A percentile compares a stretch with the other conserved stretches of the same genome.
phyloP scores from a whole-genome alignment of 495 filamentous ascomycete species.

The Podospora sp. region DNA sequence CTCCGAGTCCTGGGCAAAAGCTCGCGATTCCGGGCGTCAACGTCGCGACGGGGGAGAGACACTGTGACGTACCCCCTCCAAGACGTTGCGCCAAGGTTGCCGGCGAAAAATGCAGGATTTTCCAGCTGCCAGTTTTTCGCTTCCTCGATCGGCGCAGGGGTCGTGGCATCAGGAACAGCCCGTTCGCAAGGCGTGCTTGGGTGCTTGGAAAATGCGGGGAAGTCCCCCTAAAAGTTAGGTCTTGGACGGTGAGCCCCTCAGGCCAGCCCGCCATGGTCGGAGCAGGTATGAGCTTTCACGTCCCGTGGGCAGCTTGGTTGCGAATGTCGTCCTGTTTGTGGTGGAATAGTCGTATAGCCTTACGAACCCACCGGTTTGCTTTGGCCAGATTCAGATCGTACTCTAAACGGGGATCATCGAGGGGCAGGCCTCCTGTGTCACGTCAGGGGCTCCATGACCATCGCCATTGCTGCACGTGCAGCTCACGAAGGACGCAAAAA shows the following conservation, averaged over 20 bases:
- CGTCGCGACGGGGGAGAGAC: background rate
- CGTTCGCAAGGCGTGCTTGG: conserved; percentile 18
- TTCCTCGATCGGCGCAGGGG: conserved; percentile 16
- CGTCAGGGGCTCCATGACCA: background rate
- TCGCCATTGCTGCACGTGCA: background rate
- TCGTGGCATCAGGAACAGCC: conserved; percentile 5
- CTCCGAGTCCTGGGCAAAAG: conserved; percentile 11
- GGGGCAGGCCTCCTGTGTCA: background rate
- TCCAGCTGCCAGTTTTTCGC: background rate
- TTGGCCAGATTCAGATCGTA: background rate
- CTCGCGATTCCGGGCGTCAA: background rate
- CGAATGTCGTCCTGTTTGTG: background rate
- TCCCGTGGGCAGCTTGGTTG: background rate
- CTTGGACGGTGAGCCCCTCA: background rate
- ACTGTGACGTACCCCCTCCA: background rate
- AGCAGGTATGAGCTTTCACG: background rate
- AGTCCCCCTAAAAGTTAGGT: conserved; percentile 8
- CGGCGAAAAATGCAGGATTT: background rate
- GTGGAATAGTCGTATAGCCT: background rate
- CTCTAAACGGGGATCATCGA: background rate
- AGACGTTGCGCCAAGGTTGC: background rate
- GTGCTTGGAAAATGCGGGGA: conserved; percentile 14
- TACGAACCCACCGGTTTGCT: background rate
- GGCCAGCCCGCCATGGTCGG: background rate
- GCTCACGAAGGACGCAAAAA: background rate